phyloP scores from a whole-genome alignment of 192 early-diverging fungal genomes.

The Gamsiella multidivaricata region DNA sequence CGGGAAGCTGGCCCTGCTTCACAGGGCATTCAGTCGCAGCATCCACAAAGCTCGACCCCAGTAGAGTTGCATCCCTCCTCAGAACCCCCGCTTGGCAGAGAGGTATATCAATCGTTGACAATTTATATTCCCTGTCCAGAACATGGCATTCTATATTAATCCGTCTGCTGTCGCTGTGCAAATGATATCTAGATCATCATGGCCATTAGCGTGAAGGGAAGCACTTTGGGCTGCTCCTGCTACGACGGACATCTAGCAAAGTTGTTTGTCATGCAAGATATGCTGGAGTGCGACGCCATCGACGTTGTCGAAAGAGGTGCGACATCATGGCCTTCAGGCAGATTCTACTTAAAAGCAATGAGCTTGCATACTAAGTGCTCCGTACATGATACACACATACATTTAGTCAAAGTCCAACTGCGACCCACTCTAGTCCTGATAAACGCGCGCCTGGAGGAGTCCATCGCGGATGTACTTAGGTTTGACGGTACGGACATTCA shows the following conservation, averaged over 20 bases:
- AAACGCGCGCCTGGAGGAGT: conserved; percentile 50
- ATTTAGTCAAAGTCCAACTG: conserved; percentile 50
- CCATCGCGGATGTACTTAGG: conserved; percentile 21
- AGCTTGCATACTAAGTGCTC: no score
- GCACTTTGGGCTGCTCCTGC: conserved; percentile 54
- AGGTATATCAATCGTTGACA: no score
- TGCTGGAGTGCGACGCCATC: conserved; percentile 28
- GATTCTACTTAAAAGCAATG: no score
- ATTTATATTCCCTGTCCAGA: no score
- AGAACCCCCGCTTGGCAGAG: no score
- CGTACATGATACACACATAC: background rate
- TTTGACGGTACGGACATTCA: conserved; percentile 22
- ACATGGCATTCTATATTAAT: no score
- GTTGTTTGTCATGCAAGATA: conserved; percentile 59
- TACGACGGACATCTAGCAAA: conserved; percentile 34
- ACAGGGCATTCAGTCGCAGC: no score
- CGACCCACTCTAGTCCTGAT: conserved; percentile 43
- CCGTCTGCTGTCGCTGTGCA: no score
- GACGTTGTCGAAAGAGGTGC: conserved; percentile 33
- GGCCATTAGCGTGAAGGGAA: conserved; percentile 39
- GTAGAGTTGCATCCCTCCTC: no score
- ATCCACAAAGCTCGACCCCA: no score
- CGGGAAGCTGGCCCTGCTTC: no score
- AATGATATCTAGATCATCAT: conserved; percentile 56
- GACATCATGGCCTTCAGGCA: no score